A percentile compares a stretch with the other conserved stretches of the same genome.
These are phyloP conservation scores for Multifurca ochricompacta DNA, from an alignment of 768 basidiomycete genomes.

Conservation along the genomic window DNA sequence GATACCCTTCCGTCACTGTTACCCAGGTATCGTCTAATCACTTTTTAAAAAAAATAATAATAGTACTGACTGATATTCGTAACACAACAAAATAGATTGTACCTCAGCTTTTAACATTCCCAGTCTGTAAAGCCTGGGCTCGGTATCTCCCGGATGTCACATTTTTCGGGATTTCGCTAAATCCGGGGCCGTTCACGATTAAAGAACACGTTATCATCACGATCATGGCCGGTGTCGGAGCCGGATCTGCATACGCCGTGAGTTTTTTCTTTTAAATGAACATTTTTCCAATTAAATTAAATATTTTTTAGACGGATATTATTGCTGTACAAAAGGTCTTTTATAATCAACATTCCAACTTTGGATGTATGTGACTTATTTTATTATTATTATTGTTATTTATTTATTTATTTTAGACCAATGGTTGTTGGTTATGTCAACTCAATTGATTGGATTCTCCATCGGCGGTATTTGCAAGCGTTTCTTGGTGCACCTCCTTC, in stretches of 20 bases:
- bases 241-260: constrained; percentile 28
- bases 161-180: constrained; percentile 45
- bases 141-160: constrained; percentile 43
- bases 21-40: constrained; percentile 20
- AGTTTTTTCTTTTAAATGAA: neutral
- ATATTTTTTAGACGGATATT: constrained; percentile 32
- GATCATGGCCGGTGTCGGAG: constrained; percentile 36
- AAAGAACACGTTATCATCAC: constrained; percentile 60
- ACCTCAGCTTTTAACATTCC: constrained; percentile 63
- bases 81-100: constrained; percentile 42
- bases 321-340: constrained; percentile 39
- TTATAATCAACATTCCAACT: constrained; percentile 34
- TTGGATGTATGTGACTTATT: constrained; percentile 24
- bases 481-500: constrained; percentile 39
- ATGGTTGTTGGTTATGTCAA: constrained; percentile 36
- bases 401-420: constrained; percentile 22
- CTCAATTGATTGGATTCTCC: constrained; percentile 36
- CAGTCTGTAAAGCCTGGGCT: constrained; percentile 54
- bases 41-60: constrained; percentile 35
- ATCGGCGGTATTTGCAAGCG: constrained; percentile 38
- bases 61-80: too few relatives aligned
- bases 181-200: constrained; percentile 65
- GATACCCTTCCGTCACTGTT: constrained; percentile 44
- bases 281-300: neutral
- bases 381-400: neutral